Evolutionary conservation across 495 filamentous ascomycete genomes (phyloP), one percentile per base, ranked within the genome.

Genomic region (Sporormia fimetaria): DNA sequence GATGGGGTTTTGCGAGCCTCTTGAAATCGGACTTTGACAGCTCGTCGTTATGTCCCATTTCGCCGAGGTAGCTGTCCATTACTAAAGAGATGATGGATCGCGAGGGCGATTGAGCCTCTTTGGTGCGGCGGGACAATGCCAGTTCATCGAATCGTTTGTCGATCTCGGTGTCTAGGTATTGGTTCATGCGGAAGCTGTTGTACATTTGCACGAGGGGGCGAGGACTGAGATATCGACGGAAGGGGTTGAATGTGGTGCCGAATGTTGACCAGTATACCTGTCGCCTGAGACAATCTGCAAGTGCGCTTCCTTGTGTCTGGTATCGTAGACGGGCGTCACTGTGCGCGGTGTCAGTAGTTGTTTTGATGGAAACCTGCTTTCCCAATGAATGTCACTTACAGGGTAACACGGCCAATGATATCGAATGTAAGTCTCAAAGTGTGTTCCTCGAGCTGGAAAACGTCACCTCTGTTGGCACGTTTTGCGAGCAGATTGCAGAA

Each of bases 371-470:
- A n/a, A n/a, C n/a, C n/a, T n/a, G n/a, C n/a, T n/a, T n/a, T n/a
- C n/a, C n/a, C n/a, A n/a, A n/a, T n/a, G n/a, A n/a, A n/a, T n/a
- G n/a, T n/a, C 8, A 33, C 41, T 36, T 20, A 44, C 41, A 48
- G n/a, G 5, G 31, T 24, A 1, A 37, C 38, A 7, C 12, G 14
- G 1, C 16, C 60, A 33, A 65, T 65, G 12, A 63, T 44, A 37
- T 65, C 60, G 12, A 65, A 33, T 6, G 61, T 56, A 1, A 63
- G 46, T 18, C 43, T 27, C 6, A 51, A 49, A 3, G 52, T 44
- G 7, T 17, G 31, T 11, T 61, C 55, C 29, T 65, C 59, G 31
- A 64, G 32, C 8, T 33, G 31, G 22, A 65, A 60, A 2, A 57
- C 40, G 4, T 55, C 42, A 4, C 37, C 47, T 8, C 39, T 10